Evolutionary conservation across 345 rosid species (phyloP).

Genomic region (Bruguiera sexangula): DNA sequence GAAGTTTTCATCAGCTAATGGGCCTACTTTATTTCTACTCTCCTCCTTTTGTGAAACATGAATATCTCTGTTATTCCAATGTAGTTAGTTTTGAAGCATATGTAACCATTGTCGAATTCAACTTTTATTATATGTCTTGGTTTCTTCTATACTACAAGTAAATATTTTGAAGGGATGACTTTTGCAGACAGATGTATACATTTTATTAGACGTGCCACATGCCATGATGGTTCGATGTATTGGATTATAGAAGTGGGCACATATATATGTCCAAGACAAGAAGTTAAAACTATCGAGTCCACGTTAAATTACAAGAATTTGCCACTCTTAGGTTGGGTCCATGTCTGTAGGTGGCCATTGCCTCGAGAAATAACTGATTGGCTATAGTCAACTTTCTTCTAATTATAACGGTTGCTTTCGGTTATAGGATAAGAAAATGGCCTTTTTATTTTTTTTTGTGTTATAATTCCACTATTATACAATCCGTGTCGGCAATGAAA

Average conservation of each 20-base stretch:
- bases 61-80: no score
- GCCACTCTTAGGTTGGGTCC: conserved; percentile 10
- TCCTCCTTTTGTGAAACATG: no score
- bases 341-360: conserved; percentile 19
- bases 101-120: no score
- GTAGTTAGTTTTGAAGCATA: no score
- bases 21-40: no score
- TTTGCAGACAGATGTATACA: no score
- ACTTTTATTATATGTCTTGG: no score
- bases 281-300: conserved; percentile 16
- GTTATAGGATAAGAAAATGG: conserved; percentile 1
- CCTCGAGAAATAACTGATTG: conserved; percentile 13
- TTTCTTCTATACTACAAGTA: no score
- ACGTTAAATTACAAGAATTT: conserved; percentile 17
- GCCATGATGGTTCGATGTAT: not conserved
- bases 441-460: not conserved
- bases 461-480: not conserved
- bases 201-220: not conserved
- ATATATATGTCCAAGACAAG: not conserved
- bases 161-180: no score
- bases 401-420: conserved; percentile 6
- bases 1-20: no score
- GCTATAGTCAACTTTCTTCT: not conserved
- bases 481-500: conserved; percentile 1
- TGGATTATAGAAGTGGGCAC: no score